phyloP scores from a whole-genome alignment of 192 early-diverging fungal genomes.

The Coemansia aciculifera region DNA sequence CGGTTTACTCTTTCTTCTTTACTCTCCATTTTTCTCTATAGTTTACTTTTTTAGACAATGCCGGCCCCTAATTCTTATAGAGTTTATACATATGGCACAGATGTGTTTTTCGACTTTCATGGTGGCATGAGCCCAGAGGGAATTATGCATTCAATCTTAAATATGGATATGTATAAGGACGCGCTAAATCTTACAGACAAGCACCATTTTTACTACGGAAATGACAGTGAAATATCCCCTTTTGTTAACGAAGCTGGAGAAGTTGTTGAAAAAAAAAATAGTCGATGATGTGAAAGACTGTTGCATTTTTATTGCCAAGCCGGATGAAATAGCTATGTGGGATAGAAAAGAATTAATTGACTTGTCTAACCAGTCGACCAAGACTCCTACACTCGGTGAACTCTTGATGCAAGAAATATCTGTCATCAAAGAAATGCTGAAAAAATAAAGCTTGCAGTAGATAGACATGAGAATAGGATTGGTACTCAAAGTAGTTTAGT shows the following conservation, averaged over 20 bases:
- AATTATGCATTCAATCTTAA: background rate
- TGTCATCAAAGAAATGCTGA: background rate
- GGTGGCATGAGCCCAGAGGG: background rate
- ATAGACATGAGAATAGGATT: background rate
- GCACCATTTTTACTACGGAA: background rate
- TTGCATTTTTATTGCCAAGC: conserved; percentile 1
- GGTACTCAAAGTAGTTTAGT: background rate
- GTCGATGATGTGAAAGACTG: background rate
- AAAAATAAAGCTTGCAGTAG: background rate
- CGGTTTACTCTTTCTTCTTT: background rate
- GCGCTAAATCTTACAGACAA: background rate
- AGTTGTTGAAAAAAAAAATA: background rate
- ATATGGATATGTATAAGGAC: background rate
- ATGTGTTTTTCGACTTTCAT: background rate
- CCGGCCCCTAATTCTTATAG: background rate
- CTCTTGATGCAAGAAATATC: background rate
- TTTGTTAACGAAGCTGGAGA: background rate
- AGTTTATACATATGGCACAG: background rate
- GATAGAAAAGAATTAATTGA: too few species aligned
- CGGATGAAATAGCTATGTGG: background rate
- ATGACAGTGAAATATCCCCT: background rate
- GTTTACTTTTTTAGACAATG: background rate
- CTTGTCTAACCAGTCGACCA: too few species aligned
- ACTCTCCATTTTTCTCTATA: background rate
- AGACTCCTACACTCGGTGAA: background rate